These are phyloP conservation scores for Xylaria sp. DNA, from an alignment of 2,329 filamentous ascomycete genomes.

Conservation along the genomic window DNA sequence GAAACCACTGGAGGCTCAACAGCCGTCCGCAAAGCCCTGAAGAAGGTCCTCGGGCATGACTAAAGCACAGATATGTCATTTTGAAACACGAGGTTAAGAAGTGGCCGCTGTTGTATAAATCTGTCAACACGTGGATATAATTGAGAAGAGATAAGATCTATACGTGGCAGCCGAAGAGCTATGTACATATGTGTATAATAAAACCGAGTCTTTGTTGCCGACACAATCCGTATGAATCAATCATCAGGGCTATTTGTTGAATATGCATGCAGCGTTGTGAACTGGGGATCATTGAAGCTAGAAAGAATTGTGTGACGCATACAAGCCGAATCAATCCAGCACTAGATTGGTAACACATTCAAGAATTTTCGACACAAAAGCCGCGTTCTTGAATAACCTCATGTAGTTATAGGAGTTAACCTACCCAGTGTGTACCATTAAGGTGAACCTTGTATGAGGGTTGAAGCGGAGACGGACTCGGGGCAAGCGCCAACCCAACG, in stretches of 20 bases:
- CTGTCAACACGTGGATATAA: constrained; percentile 17
- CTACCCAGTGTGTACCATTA: background rate
- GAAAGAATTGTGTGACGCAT: background rate
- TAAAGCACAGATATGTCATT: background rate
- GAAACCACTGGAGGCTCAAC: constrained; percentile 36
- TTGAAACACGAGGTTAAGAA: background rate
- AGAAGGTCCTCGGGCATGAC: background rate
- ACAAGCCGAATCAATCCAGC: background rate
- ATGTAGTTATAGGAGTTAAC: background rate
- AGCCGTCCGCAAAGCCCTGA: constrained; percentile 42
- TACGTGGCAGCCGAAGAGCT: constrained; percentile 21
- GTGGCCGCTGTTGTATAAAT: constrained; percentile 2
- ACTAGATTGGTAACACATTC: background rate
- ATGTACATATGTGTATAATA: constrained; percentile 39
- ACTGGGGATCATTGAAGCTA: constrained; percentile 8
- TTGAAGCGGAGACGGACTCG: constrained; percentile 12
- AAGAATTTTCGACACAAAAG: background rate
- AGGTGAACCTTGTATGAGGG: constrained; percentile 1
- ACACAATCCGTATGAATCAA: constrained; percentile 12
- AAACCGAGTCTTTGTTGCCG: constrained; percentile 3
- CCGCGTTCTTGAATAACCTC: background rate
- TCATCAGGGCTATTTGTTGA: background rate
- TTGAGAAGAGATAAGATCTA: background rate
- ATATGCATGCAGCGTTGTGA: constrained; percentile 7
- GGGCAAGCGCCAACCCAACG: constrained; percentile 27